Evolutionary conservation across 805 yeast species (phyloP).

Genomic region (Candida awuae): DNA sequence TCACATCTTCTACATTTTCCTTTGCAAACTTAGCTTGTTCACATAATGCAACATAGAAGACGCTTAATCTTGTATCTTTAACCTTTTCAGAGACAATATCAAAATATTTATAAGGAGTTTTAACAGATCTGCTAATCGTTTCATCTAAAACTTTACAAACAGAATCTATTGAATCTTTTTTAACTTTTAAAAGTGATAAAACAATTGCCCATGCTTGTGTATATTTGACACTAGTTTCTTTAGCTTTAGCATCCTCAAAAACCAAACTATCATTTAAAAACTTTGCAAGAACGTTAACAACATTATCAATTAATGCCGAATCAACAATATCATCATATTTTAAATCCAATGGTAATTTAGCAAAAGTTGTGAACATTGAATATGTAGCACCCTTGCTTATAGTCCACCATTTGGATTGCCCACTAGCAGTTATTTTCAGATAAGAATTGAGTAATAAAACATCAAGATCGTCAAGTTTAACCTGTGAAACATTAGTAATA

Average conservation of each 20-base stretch:
- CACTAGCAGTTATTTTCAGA: constrained; percentile 48
- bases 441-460: constrained; percentile 50
- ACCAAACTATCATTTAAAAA: constrained; percentile 46
- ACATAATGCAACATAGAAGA: constrained; percentile 45
- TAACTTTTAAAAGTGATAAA: constrained; percentile 33
- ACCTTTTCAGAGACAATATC: constrained; percentile 37
- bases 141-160: constrained; percentile 71
- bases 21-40: constrained; percentile 65
- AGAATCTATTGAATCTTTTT: constrained; percentile 18
- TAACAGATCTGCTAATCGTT: constrained; percentile 58
- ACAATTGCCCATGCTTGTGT: constrained; percentile 52
- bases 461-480: constrained; percentile 41
- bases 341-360: constrained; percentile 38
- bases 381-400: constrained; percentile 33
- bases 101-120: constrained; percentile 77
- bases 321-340: constrained; percentile 14
- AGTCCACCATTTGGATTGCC: constrained; percentile 72
- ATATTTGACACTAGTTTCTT: constrained; percentile 26
- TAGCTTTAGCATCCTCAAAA: constrained; percentile 36
- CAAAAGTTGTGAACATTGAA: constrained; percentile 61
- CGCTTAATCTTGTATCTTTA: constrained; percentile 31
- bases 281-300: constrained; percentile 39
- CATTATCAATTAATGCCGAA: constrained; percentile 27
- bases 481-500: neutral
- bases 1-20: constrained; percentile 17